phyloP scores from a whole-genome alignment of 192 early-diverging fungal genomes.

The Chytriomyces sp. region DNA sequence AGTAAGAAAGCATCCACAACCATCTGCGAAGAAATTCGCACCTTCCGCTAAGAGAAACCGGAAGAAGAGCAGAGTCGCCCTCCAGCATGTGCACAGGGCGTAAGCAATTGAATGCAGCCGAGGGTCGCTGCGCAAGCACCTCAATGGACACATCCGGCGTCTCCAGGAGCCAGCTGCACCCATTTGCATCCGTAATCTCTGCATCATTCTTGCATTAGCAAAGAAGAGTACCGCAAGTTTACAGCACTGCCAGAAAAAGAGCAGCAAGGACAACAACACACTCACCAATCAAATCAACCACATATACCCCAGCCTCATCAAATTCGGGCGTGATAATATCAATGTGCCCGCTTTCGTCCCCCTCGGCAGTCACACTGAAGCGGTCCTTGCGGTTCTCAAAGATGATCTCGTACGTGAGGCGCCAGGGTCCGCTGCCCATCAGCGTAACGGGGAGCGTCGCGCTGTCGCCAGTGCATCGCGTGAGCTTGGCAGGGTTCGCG shows the following conservation, averaged over 20 bases:
- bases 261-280: background rate
- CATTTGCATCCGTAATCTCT: slow-evolving; percentile 54
- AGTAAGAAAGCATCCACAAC: background rate
- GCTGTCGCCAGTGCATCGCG: slow-evolving; percentile 44
- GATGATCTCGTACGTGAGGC: slow-evolving; percentile 46
- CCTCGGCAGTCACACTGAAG: background rate
- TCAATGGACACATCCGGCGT: slow-evolving; percentile 44
- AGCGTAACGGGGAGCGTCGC: slow-evolving; percentile 33
- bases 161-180: slow-evolving; percentile 41
- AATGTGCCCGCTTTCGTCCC: background rate
- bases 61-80: slow-evolving; percentile 24
- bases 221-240: too few species aligned
- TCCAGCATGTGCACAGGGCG: slow-evolving; percentile 41
- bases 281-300: slow-evolving; percentile 46
- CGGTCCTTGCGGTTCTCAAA: slow-evolving; percentile 33
- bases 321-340: slow-evolving; percentile 33
- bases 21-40: background rate
- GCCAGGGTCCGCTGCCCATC: slow-evolving; percentile 51
- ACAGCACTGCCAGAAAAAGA: background rate
- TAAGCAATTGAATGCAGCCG: slow-evolving; percentile 43
- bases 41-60: slow-evolving; percentile 40
- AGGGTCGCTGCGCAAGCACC: slow-evolving; percentile 43
- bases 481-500: slow-evolving; percentile 13
- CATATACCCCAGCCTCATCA: slow-evolving; percentile 41
- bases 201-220: too few species aligned